Base-by-base conservation (phyloP, 805 yeast genomes). In the Saturnispora hagleri region DNA sequence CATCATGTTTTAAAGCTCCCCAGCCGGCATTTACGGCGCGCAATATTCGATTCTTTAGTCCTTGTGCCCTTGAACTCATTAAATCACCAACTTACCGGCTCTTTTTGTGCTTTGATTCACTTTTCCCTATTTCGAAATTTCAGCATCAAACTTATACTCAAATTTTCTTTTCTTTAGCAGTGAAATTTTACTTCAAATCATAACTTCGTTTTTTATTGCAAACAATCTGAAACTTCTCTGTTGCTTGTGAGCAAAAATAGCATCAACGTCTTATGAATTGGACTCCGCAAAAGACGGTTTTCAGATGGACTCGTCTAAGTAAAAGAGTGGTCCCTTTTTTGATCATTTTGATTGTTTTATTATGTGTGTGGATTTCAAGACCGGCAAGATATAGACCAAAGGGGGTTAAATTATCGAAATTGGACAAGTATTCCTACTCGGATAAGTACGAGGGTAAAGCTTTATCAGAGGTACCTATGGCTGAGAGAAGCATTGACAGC, bases 401-500 rank as follows among this genome's bases (percentile, higher is more conserved):
- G 27, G 43, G 43, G 12, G 40, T 47, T 9, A 38, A 47, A 4
- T 20, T 33, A n/a, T 5, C 44, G 20, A 47, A 47, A 28, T 40
- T 35, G 22, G 26, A 49, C 20, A 43, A 49, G 17, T 49, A 49
- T 18, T 22, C 35, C 26, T 43, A 18, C n/a, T 17, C 42, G 4
- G 43, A 36, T 17, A 47, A 47, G n/a, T 47, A 35, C 17, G 27
- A 47, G 18, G 43, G 49, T 6, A 36, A 47, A 10, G 51, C 51
- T 1, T 27, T 49, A 27, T 17, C 40, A 18, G 47, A 43, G 18
- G 47, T 49, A 4, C 51, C 51, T 2, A 24, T 49, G 3, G 42
- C 51, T 7, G 53, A 56, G 24, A 43, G 71, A 43, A 51, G 62
- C 2, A 54, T 69, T 9, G 51, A 44, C 2, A 61, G 66, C 1